These are phyloP conservation scores for Trichoderma parareesei DNA, from an alignment of 495 filamentous ascomycete species.

Conservation along the genomic window DNA sequence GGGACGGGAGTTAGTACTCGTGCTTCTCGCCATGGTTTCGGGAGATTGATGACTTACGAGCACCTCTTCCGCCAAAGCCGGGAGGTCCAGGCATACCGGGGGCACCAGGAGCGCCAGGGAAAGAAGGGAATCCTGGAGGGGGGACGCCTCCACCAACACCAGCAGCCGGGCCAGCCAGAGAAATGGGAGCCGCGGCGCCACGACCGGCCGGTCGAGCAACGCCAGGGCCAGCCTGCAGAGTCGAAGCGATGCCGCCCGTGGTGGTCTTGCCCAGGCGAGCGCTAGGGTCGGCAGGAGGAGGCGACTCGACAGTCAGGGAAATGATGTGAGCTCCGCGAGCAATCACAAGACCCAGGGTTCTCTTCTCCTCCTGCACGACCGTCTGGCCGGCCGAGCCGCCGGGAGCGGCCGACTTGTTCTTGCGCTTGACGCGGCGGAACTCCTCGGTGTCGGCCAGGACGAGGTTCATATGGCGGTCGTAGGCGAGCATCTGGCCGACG, in stretches of 20 bases:
- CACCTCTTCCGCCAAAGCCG: constrained; percentile 72
- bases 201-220: constrained; percentile 88
- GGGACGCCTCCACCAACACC: constrained; percentile 79
- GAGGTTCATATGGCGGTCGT: constrained; percentile 99
- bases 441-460: constrained; percentile 98
- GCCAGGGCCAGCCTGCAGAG: constrained; percentile 76
- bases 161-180: constrained; percentile 79
- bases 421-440: constrained; percentile 90
- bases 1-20: constrained; percentile 22
- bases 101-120: constrained; percentile 31
- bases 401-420: constrained; percentile 67
- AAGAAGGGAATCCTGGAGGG: constrained; percentile 60
- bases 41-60: not conserved
- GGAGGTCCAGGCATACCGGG: constrained; percentile 29
- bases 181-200: constrained; percentile 65
- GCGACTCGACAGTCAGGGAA: constrained; percentile 89
- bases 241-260: constrained; percentile 55
- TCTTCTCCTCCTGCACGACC: constrained; percentile 90
- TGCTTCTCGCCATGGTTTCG: not conserved
- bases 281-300: constrained; percentile 90
- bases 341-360: constrained; percentile 89
- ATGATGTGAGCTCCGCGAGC: constrained; percentile 89
- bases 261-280: constrained; percentile 76
- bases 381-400: constrained; percentile 53
- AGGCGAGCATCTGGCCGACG: constrained; percentile 93